A percentile compares a stretch with the other conserved stretches of the same genome.
These are phyloP conservation scores for Endoconidiophora polonica DNA, from an alignment of 2,329 filamentous ascomycete species.

Conservation along the genomic window DNA sequence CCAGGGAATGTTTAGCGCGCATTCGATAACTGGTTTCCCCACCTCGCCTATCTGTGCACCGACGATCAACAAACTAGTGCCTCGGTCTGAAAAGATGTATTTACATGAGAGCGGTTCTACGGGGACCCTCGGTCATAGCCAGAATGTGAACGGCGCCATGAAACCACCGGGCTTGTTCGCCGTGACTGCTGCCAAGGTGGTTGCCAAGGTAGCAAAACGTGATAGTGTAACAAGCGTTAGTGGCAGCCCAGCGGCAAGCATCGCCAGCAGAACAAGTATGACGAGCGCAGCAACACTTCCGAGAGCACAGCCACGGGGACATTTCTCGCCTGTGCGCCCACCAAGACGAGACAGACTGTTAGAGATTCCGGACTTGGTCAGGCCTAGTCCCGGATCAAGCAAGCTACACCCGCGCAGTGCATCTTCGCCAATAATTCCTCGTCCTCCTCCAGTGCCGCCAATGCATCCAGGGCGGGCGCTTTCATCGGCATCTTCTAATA, in stretches of 20 bases:
- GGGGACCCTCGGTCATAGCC: background rate
- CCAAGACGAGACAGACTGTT: constrained; percentile 5
- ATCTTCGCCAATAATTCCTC: constrained; percentile 5
- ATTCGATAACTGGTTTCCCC: constrained; percentile 1
- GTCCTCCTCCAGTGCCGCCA: constrained; percentile 6
- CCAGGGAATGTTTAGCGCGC: constrained; percentile 6
- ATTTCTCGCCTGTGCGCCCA: background rate
- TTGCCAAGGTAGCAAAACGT: background rate
- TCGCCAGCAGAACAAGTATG: background rate
- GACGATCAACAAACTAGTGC: constrained; percentile 5
- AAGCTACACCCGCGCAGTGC: constrained; percentile 10
- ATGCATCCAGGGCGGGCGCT: constrained; percentile 11
- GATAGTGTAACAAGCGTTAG: constrained; percentile 1
- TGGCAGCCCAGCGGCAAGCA: background rate
- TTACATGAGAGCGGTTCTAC: background rate
- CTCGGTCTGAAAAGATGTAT: constrained; percentile 6
- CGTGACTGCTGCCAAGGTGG: background rate
- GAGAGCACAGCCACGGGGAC: too few species aligned
- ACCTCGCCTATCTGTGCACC: constrained; percentile 9
- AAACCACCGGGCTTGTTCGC: background rate
- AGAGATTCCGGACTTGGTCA: constrained; percentile 6
- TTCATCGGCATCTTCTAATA: constrained; percentile 1
- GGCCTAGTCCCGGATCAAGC: background rate
- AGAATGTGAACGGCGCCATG: background rate
- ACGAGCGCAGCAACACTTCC: too few species aligned